Evolutionary conservation across 2,329 filamentous ascomycete genomes (phyloP), one percentile per base, ranked within the genome.

Genomic region (Colletotrichum melonis): DNA sequence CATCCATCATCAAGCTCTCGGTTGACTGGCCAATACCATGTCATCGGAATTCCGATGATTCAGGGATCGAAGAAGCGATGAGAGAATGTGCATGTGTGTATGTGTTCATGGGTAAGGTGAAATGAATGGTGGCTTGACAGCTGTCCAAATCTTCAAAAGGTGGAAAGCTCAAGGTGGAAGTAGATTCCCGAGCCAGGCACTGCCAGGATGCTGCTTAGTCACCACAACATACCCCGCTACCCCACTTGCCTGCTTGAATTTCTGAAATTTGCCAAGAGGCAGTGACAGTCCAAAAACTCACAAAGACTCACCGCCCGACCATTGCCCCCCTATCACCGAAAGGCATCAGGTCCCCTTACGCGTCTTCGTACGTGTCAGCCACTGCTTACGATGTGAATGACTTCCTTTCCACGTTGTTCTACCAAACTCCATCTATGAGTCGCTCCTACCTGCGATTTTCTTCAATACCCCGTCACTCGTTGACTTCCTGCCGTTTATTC

Each of bases 301-400:
- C 32, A 11, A 54, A 42, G 32, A 59, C n/a, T 62, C 35, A 64
- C 42, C 54, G 59, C 59, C 54, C 19, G n/a, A 26, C n/a, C 16
- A 52, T 35, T 22, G 5, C n/a, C 16, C 52, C 52, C 63, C 54
- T 59, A 56, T 64, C 59, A 54, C 55, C 60, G 22, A n/a, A 62
- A 73, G 71, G 55, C 71, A 62, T 66, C 71, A 22, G 65, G 49
- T 19, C 71, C 30, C 28, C 26, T 71, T 73, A 73, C 71, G 71
- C 67, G 71, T 70, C 62, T 66, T 56, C 19, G 62, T 73, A 60
- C 71, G 71, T 73, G 71, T 71, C 60, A 26, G 14, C 35, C 32
- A 65, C 56, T 42, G 60, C 67, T 57, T 57, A 58, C 62, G 38
- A 73, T 73, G 55, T 38, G 62, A 73, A 52, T 54, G 19, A 52